Base-by-base conservation (phyloP, 768 basidiomycete species). In the Tubosaeta sp. region DNA sequence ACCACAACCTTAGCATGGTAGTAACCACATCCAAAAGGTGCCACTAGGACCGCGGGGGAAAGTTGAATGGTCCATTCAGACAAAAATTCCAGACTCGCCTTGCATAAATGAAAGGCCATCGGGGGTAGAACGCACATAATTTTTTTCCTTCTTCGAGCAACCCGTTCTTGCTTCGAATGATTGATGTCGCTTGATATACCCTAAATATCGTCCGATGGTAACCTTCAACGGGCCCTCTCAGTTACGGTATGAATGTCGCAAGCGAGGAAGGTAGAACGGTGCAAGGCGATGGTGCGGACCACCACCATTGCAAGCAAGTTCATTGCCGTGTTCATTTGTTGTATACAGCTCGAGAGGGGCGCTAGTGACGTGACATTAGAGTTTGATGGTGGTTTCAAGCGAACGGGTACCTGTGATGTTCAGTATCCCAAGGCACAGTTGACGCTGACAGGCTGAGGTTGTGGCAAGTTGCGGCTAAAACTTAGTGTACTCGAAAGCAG, bases 41-140 rank as follows among this genome's bases (percentile, higher is more conserved):
- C 48, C 51, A 16, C 22, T 22, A 48, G 38, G 39, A 35, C 64
- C 62, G 64, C 57, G 57, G 57, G 37, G 52, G 29, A 9, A 29
- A 44, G 51, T 29, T 6, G 2, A 46, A 32, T 29, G 22, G 22
- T 22, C 22, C 22, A 22, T 22, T 22, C 22, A 48, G 51, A 42
- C 44, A 53, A 53, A 43, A 59, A 57, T 47, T 19, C 51, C 4
- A 52, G 46, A 27, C 50, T 52, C 33, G 35, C 44, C 41, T 50
- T 31, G 49, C 19, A 35, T 29, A 57, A 52, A 64, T 55, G 55
- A 65, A 53, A 16, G 11, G 22, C 22, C 38, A 29, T 52, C 54
- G 51, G 58, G n/a, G 46, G 22, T 48, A 58, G 47, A 52, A 7
- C 39, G 56, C 12, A 37, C 35, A 46, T 46, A 48, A 29, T 31